phyloP scores from a whole-genome alignment of 225 moss, liverwort and hornwort species.

The Rhytidiadelphus loreus region DNA sequence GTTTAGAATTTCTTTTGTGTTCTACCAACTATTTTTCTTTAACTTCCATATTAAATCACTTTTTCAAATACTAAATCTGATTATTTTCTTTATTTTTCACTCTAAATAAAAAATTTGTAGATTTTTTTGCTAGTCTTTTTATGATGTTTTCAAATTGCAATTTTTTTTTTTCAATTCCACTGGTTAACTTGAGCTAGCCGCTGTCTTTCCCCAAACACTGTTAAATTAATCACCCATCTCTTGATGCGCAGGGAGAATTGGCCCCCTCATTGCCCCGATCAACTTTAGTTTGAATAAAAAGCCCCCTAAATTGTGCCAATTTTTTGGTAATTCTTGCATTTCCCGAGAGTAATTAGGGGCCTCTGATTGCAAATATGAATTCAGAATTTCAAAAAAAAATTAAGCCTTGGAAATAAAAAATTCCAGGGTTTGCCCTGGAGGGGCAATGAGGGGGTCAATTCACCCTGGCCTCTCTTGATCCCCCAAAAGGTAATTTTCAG shows the following conservation, averaged over 20 bases:
- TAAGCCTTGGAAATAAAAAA: no score
- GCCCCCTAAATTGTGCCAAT: no score
- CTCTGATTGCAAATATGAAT: no score
- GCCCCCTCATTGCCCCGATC: no score
- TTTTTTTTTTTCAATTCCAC: background rate
- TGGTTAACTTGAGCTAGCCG: rapidly evolving
- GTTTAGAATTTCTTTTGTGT: background rate
- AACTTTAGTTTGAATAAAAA: no score
- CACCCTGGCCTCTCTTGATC: no score
- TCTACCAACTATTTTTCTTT: rapidly evolving
- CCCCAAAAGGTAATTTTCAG: background rate
- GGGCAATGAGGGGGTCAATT: no score
- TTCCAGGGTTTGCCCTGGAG: no score
- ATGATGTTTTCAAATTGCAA: background rate
- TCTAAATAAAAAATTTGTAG: rapidly evolving
- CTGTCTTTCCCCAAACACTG: rapidly evolving
- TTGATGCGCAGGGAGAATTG: no score
- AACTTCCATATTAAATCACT: rapidly evolving
- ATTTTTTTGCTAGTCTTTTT: rapidly evolving
- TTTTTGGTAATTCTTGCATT: no score
- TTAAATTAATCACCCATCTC: background rate
- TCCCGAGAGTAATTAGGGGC: no score
- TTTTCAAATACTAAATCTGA: rapidly evolving
- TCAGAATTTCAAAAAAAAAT: no score
- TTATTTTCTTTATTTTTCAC: background rate